Evolutionary conservation across 805 yeast genomes (phyloP).

Genomic region (Lipomyces yamadae): DNA sequence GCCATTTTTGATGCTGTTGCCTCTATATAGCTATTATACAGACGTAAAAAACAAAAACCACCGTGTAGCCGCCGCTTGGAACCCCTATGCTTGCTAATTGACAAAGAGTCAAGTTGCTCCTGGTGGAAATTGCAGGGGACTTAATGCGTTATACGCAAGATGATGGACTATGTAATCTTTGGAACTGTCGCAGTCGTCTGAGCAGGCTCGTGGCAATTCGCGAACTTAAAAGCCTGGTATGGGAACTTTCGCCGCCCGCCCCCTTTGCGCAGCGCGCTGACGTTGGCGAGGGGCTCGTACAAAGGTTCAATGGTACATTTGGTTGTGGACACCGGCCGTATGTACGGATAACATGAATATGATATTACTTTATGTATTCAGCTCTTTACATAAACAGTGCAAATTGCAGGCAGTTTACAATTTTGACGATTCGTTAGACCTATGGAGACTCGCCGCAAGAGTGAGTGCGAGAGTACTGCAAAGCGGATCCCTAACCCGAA

Average conservation of each 20-base stretch:
- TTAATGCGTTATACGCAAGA: not conserved
- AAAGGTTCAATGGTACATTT: too few relatives aligned
- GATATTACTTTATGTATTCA: too few relatives aligned
- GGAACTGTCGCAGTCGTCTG: not conserved
- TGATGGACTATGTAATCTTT: too few relatives aligned
- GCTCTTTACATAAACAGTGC: too few relatives aligned
- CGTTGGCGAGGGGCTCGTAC: too few relatives aligned
- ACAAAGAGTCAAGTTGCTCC: not conserved
- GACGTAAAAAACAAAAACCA: not conserved
- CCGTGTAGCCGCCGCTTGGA: not conserved
- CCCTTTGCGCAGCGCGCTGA: too few relatives aligned
- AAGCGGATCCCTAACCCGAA: too few relatives aligned
- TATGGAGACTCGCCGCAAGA: too few relatives aligned
- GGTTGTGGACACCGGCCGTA: too few relatives aligned
- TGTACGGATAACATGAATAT: too few relatives aligned
- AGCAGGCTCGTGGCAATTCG: not conserved
- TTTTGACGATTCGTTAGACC: not conserved
- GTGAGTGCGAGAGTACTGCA: too few relatives aligned
- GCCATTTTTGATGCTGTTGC: slow-evolving; percentile 5
- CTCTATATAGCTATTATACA: not conserved
- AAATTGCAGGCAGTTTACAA: not conserved
- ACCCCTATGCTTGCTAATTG: not conserved
- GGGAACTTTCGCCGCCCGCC: too few relatives aligned
- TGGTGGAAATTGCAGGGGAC: not conserved
- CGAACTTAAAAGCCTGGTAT: not conserved